These are phyloP conservation scores for Hapsidospora chrysogenum DNA, from an alignment of 495 filamentous ascomycete genomes.

Conservation along the genomic window DNA sequence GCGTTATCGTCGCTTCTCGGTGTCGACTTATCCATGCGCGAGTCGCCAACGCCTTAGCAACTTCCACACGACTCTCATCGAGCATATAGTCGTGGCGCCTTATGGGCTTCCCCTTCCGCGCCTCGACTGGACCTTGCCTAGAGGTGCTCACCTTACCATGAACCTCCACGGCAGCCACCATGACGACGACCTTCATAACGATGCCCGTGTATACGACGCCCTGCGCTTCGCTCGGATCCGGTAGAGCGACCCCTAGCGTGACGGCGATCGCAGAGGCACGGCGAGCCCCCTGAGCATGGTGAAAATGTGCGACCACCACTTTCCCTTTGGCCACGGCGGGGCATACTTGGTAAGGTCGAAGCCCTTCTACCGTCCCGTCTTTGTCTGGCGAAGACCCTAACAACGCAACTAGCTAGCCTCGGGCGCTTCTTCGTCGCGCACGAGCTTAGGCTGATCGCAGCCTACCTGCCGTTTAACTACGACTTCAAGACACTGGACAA, in stretches of 20 bases:
- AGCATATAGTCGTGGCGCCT: constrained; percentile 17
- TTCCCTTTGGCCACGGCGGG: constrained; percentile 21
- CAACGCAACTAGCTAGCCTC: constrained; percentile 8
- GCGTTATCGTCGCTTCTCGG: constrained; percentile 13
- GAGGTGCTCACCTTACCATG: constrained; percentile 14
- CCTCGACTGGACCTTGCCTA: constrained; percentile 17
- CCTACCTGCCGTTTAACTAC: constrained; percentile 22
- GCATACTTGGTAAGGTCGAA: constrained; percentile 19
- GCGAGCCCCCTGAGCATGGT: constrained; percentile 13
- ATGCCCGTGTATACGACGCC: constrained; percentile 16
- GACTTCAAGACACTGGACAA: constrained; percentile 16
- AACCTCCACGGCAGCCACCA: constrained; percentile 14
- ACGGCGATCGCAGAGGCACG: constrained; percentile 4
- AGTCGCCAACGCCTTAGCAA: constrained; percentile 17
- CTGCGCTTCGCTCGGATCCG: constrained; percentile 13
- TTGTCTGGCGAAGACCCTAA: neutral
- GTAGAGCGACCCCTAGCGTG: no score
- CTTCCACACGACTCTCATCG: constrained; percentile 12
- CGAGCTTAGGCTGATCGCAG: constrained; percentile 21
- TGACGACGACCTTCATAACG: constrained; percentile 12
- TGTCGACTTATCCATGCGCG: constrained; percentile 18
- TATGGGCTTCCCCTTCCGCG: constrained; percentile 15
- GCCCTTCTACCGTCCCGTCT: neutral
- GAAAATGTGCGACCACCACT: constrained; percentile 15
- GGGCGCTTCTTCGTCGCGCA: constrained; percentile 26